Conservation (phyloP, 2,329 filamentous ascomycete species). For the Paraconiothyrium sp. region DNA sequence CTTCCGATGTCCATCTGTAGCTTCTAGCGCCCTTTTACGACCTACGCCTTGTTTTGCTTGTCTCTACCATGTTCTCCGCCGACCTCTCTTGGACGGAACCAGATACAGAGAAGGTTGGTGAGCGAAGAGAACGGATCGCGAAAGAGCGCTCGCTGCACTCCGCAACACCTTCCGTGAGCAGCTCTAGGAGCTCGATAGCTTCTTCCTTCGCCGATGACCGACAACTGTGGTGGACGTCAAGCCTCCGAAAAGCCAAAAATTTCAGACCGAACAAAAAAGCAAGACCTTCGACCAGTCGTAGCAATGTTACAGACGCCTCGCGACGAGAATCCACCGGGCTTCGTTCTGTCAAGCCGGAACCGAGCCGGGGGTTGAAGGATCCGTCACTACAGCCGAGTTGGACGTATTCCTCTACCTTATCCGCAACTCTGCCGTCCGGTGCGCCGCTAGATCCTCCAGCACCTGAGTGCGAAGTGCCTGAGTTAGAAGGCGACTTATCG, state of each 20-base stretch:
- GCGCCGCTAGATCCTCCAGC: constrained; percentile 39
- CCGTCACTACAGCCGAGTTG: constrained; percentile 41
- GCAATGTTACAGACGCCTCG: constrained; percentile 19
- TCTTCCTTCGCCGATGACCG: constrained; percentile 38
- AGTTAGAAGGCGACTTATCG: constrained; percentile 43
- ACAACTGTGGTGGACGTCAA: constrained; percentile 45
- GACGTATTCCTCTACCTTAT: constrained; percentile 42
- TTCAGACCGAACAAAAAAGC: constrained; percentile 32
- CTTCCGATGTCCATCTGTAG: constrained; percentile 26
- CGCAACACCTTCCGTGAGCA: constrained; percentile 33
- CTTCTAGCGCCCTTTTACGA: constrained; percentile 26
- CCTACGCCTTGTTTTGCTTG: constrained; percentile 21
- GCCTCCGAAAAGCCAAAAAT: constrained; percentile 44
- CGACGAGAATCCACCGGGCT: constrained; percentile 23
- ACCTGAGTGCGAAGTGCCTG: constrained; percentile 36
- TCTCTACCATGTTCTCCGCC: constrained; percentile 48
- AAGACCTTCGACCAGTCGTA: constrained; percentile 33
- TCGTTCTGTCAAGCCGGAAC: constrained; percentile 20
- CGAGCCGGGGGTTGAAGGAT: constrained; percentile 32
- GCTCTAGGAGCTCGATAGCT: constrained; percentile 34
- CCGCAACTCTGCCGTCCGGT: constrained; percentile 44
- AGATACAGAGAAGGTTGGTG: constrained; percentile 49
- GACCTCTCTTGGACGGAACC: constrained; percentile 50
- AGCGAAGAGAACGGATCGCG: constrained; percentile 47
- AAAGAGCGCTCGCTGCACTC: constrained; percentile 36